A percentile compares a stretch with the other conserved stretches of the same genome.
These are phyloP conservation scores for Phoma sp. DNA, from an alignment of 2,329 filamentous ascomycete genomes.

Conservation along the genomic window DNA sequence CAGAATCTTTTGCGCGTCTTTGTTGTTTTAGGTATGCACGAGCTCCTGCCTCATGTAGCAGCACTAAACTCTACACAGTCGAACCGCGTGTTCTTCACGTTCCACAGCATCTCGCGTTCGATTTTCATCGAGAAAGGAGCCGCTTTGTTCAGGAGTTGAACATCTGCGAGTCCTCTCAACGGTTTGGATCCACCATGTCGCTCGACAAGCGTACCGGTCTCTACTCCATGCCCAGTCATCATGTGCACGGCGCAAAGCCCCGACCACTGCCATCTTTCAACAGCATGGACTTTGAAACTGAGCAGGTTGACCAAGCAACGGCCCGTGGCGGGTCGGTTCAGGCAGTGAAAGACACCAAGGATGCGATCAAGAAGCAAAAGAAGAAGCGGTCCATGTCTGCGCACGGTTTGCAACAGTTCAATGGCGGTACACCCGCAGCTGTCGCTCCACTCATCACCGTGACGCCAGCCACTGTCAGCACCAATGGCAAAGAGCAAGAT, in stretches of 20 bases:
- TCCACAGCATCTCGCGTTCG: not conserved
- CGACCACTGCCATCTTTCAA: conserved; percentile 26
- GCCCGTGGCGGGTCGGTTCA: not conserved
- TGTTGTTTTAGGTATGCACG: not conserved
- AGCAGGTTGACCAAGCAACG: not conserved
- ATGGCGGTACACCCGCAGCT: not conserved
- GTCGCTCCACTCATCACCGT: not conserved
- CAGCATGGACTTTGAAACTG: conserved; percentile 29
- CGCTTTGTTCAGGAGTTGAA: not conserved
- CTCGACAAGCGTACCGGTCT: conserved; percentile 25
- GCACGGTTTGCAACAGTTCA: not conserved
- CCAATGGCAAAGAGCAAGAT: conserved; percentile 16
- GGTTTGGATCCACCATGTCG: not conserved
- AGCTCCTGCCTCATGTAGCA: not conserved
- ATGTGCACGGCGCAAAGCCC: conserved; percentile 20
- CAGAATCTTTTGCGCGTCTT: not conserved
- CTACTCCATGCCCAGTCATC: conserved; percentile 33
- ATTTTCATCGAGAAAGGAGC: not conserved
- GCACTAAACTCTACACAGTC: not conserved
- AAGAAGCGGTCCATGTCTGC: conserved; percentile 7
- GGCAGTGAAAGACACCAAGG: not conserved
- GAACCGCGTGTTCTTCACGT: not conserved
- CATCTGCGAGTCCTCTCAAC: not conserved
- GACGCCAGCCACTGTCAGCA: conserved; percentile 9
- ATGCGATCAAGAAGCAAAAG: conserved; percentile 15